Percentiles rank a stretch among this genome's conserved stretches.
phyloP scores from a whole-genome alignment of 805 yeast species.

The Peterozyma toletana region DNA sequence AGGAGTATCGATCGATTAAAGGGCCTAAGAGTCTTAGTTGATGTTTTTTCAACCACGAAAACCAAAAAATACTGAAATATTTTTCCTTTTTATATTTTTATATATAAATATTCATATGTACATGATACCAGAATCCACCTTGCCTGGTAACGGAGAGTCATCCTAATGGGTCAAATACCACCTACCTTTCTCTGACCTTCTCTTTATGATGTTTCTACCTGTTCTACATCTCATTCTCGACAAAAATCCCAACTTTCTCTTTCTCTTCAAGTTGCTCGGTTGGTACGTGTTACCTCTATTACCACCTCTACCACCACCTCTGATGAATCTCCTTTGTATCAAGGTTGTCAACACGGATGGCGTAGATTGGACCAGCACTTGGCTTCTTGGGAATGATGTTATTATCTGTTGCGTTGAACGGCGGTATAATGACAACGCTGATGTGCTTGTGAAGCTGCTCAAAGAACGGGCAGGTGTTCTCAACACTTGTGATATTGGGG shows the following conservation, averaged over 20 bases:
- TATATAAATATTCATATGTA: neutral
- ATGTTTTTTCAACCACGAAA: too few species aligned
- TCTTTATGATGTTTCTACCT: slow-evolving; percentile 71
- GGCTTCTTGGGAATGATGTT: slow-evolving; percentile 2
- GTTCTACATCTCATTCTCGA: slow-evolving; percentile 69
- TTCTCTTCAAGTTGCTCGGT: slow-evolving; percentile 85
- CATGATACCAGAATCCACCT: neutral
- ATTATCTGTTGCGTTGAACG: slow-evolving; percentile 3
- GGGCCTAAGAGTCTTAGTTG: too few species aligned
- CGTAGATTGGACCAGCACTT: slow-evolving; percentile 24
- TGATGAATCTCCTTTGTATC: neutral
- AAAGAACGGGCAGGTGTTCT: neutral
- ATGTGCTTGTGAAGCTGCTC: neutral
- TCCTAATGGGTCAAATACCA: slow-evolving; percentile 80
- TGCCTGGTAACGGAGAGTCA: neutral
- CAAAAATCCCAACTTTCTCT: slow-evolving; percentile 84
- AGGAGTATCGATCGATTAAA: slow-evolving; percentile 20
- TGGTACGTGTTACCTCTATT: slow-evolving; percentile 92
- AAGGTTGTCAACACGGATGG: slow-evolving; percentile 31
- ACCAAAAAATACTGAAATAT: neutral
- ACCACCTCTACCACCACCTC: slow-evolving; percentile 48
- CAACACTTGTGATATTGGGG: too few species aligned
- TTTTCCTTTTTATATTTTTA: neutral
- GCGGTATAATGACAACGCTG: slow-evolving; percentile 6
- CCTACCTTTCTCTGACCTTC: slow-evolving; percentile 84